Base-by-base conservation (phyloP, 805 yeast species). In the Hyphopichia homilentoma region DNA sequence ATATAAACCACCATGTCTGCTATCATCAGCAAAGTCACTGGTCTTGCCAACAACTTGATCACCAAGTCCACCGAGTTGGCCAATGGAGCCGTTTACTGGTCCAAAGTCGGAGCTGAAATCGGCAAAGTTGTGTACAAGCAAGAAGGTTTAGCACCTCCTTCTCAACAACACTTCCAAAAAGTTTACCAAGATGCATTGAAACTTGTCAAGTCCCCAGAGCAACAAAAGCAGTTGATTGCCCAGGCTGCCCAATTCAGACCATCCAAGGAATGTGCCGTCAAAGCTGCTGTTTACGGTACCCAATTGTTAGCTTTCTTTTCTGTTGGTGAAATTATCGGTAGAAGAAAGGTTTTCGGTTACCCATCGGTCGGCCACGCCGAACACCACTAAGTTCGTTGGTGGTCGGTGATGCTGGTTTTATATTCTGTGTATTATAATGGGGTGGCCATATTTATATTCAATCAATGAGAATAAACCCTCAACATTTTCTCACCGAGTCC, bases 101-200 rank as follows among this genome's bases (percentile, higher is more conserved):
- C 79, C 36, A 79, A 79, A 67, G 85, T 79, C 39, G 56, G 66
- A 34, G 78, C 71, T 41, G 84, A 79, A 60, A 57, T 79, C 48
- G 78, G 74, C 39, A 84, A 84, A 65, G 75, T 78, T 62, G 84
- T 93, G 41, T 93, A 90, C 77, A 67, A 80, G 56, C 84, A 84
- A 65, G 98, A 93, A 70, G 95, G 88, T 44, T 69, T 93, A 50
- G 85, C 94, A 41, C 97, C 97, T 43, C 98, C 98, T 51, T 59
- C 86, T 25, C 51, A 73, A 40, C 74, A 76, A 35, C 87, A 87
- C 60, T 73, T 90, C 70, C 81, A 84, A 68, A 67, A 74, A 45
- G 86, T 84, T 25, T 88, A 84, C 74, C 63, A 73, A 40, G 48
- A 52, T 29, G 65, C 61, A 25, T 45, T 59, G 39, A 61, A 64